Evolutionary conservation across 2,329 filamentous ascomycete genomes (phyloP), one percentile per base, ranked within the genome.

Genomic region (Neofusicoccum sp.): DNA sequence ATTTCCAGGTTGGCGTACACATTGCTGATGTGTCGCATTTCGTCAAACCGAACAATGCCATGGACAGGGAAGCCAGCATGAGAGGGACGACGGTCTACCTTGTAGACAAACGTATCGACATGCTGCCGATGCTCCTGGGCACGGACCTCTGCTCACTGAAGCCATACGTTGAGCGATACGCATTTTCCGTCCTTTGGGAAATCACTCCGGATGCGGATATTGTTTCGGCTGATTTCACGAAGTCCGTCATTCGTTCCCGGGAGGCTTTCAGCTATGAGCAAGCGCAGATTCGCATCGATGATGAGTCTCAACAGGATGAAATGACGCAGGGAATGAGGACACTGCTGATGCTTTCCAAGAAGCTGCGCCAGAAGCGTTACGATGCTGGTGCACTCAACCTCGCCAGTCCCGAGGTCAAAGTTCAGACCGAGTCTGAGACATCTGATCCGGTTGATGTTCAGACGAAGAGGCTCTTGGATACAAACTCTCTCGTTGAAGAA

Each of bases 21-120:
- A 99, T 99, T 75, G 96, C 95, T 30, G 95, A 99, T 75, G 95
- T 99, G n/a, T 98, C 95, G 8, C 90, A 99, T 77, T 99, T 99
- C 71, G 95, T 99, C 69, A 96, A 95, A 76, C 93, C 96, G 28
- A 92, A 90, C 74, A 99, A 93, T 70, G 89, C 95, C 58, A 99
- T 99, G 95, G 96, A 99, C 73, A 85, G 87, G 49, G 95, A 99
- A 77, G 95, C 95, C 3, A 95, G 91, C 71, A 86, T 96, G 70
- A 89, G 95, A 69, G 95, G 95, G 64, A 98, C 95, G 4, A 98
- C 93, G 0, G 95, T 99, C 30, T 99, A 99, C 73, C 82, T 99
- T 14, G 95, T 99, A 3, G 95, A 99, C 76, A 99, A 99, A 82
- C 92, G 95, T 69, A 99, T 99, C 69, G 96, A 99, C 80, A 99